Evolutionary conservation across 2,329 filamentous ascomycete species (phyloP), one percentile per base, ranked within the genome.

Genomic region (Aureobasidium sp.): DNA sequence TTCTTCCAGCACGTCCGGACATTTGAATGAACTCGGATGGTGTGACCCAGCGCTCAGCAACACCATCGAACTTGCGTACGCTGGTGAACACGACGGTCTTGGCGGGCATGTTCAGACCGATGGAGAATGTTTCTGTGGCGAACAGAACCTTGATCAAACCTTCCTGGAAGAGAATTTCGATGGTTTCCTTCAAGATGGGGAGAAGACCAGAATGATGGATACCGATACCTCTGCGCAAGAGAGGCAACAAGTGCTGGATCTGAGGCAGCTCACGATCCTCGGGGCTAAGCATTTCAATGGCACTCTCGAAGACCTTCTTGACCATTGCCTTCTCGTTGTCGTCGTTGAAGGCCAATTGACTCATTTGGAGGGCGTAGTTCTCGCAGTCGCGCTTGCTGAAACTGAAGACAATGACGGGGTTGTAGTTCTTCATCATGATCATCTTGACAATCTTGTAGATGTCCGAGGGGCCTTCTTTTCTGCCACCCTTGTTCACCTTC

Each of bases 1-100:
- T 87, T 82, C 94, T 90, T 72, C 94, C 94, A 63, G 94, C 94
- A 76, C 94, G 90, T 64, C 94, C 94, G 59, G 94, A 96, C 94
- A 99, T 99, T 73, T 99, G 94, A 58, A 99, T 90, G 75, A 97
- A 99, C 70, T 99, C 94, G 11, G 91, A 96, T 1, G 91, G 91
- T 0, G 92, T 97, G 25, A 97, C 83, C 76, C 92, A 95, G 65
- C 93, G 84, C 68, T 85, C 84, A 63, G 83, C 81, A 7, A 86
- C 82, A 62, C 95, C 95, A 71, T 99, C 94, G 72, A 92, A 99
- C 72, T 99, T 99, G 59, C 89, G 89, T 10, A 99, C 91, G 67
- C 89, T 92, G 0, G 94, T 97, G 74, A 99, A 99, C n/a, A 99
- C 92, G 1, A 99, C 94, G 0, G 94, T 99, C 79, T 97, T 97